phyloP scores from a whole-genome alignment of 225 moss, liverwort and hornwort species.

The Pseudisothecium myosuroides region DNA sequence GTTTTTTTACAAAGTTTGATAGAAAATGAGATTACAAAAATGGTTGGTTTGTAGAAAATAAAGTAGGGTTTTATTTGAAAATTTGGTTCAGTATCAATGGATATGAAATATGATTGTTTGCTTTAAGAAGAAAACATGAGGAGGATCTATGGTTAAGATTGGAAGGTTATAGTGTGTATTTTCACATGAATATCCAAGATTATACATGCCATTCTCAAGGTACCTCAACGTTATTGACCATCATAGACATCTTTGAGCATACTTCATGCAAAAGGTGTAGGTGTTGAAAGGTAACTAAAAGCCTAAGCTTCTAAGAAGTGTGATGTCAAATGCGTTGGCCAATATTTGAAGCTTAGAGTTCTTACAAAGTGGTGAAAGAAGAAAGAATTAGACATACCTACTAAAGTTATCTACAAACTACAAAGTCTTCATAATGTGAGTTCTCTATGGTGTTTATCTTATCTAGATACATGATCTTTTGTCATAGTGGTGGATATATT shows the following conservation, averaged over 20 bases:
- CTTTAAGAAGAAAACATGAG: too few relatives aligned
- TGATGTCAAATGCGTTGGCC: not conserved
- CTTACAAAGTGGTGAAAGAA: not conserved
- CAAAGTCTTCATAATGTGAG: not conserved
- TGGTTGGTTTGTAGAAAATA: rapidly evolving
- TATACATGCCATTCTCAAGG: rapidly evolving
- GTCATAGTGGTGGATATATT: not conserved
- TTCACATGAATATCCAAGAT: too few relatives aligned
- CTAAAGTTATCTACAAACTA: rapidly evolving
- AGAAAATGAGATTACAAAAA: too few relatives aligned
- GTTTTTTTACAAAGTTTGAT: not conserved
- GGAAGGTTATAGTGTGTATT: too few relatives aligned
- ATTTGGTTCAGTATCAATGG: rapidly evolving
- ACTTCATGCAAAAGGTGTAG: rapidly evolving
- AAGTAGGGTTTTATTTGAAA: not conserved
- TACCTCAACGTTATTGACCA: rapidly evolving
- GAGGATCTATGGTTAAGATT: too few relatives aligned
- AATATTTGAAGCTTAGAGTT: not conserved
- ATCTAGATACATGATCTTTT: not conserved
- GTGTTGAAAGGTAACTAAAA: not conserved
- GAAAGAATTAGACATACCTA: not conserved
- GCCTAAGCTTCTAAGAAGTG: not conserved
- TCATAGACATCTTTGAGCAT: rapidly evolving
- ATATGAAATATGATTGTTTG: too few relatives aligned
- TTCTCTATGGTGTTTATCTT: rapidly evolving